A percentile compares a stretch with the other conserved stretches of the same genome.
Evolutionary conservation across 2,329 filamentous ascomycete species (phyloP).

Genomic region (Fusarium pininemorale): DNA sequence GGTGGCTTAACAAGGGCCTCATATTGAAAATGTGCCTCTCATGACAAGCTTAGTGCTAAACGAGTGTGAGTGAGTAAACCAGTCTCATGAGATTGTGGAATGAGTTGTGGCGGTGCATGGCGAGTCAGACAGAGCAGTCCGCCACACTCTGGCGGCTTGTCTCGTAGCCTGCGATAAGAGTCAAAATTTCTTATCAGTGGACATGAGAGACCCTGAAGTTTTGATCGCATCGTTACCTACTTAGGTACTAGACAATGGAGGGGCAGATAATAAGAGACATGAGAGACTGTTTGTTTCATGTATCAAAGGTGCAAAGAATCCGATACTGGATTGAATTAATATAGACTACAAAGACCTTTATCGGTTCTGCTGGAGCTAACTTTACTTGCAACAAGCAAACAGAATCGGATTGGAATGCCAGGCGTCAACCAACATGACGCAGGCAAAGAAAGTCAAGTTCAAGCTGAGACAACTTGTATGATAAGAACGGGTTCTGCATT

Average conservation of each 20-base stretch:
- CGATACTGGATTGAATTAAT: no score
- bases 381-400: not conserved
- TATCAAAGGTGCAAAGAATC: not conserved
- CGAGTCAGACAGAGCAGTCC: constrained; percentile 4
- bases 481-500: not conserved
- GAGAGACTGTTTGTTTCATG: not conserved
- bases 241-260: not conserved
- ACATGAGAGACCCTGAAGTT: not conserved
- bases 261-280: not conserved
- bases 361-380: not conserved
- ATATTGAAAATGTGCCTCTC: constrained; percentile 31
- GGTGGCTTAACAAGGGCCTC: constrained; percentile 29
- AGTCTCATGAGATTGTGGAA: constrained; percentile 26
- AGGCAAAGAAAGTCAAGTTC: constrained; percentile 4
- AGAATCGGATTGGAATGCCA: not conserved
- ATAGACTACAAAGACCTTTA: no score
- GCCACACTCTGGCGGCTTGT: constrained; percentile 26
- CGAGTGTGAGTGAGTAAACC: constrained; percentile 10
- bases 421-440: constrained; percentile 36
- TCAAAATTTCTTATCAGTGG: constrained; percentile 24
- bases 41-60: constrained; percentile 24
- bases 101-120: constrained; percentile 22
- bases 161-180: constrained; percentile 17
- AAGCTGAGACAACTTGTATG: not conserved
- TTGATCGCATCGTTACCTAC: not conserved